phyloP scores from a whole-genome alignment of 2,329 filamentous ascomycete species.

The Calonectria pteridis region DNA sequence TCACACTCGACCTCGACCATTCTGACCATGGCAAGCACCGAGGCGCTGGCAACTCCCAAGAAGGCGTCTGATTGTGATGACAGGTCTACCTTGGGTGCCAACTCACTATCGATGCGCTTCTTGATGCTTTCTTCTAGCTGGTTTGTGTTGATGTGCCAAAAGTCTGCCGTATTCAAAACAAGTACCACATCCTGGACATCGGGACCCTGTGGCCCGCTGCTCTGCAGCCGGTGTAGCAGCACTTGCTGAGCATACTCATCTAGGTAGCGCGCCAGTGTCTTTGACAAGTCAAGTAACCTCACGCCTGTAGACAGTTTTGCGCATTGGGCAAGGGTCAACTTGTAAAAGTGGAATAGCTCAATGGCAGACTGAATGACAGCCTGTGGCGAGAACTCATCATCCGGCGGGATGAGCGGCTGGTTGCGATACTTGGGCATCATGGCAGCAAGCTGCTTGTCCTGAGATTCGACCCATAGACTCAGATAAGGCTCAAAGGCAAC shows the following conservation, averaged over 20 bases:
- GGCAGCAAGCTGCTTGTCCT: conserved; percentile 86
- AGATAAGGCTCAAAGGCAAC: conserved; percentile 98
- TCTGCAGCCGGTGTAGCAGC: conserved; percentile 77
- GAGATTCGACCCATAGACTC: conserved; percentile 96
- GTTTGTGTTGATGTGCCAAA: conserved; percentile 93
- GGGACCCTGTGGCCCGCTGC: conserved; percentile 65
- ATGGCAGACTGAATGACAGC: conserved; percentile 94
- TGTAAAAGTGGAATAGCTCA: conserved; percentile 97
- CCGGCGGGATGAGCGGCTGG: conserved; percentile 82
- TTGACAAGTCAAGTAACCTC: conserved; percentile 85
- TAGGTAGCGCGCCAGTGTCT: conserved; percentile 89
- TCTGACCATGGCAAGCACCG: conserved; percentile 85
- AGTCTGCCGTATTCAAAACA: conserved; percentile 96
- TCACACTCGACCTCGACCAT: conserved; percentile 87
- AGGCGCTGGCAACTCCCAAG: conserved; percentile 91
- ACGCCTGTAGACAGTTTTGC: conserved; percentile 95
- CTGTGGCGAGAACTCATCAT: conserved; percentile 93
- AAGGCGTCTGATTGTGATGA: conserved; percentile 96
- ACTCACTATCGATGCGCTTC: conserved; percentile 84
- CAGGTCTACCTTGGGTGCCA: conserved; percentile 83
- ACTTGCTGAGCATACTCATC: conserved; percentile 97
- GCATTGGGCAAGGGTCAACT: conserved; percentile 91
- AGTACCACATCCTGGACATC: conserved; percentile 82
- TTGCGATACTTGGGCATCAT: conserved; percentile 90
- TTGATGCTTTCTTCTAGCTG: conserved; percentile 97